Conservation (phyloP, 2,329 filamentous ascomycete genomes). For the Coniochaeta hoffmannii region DNA sequence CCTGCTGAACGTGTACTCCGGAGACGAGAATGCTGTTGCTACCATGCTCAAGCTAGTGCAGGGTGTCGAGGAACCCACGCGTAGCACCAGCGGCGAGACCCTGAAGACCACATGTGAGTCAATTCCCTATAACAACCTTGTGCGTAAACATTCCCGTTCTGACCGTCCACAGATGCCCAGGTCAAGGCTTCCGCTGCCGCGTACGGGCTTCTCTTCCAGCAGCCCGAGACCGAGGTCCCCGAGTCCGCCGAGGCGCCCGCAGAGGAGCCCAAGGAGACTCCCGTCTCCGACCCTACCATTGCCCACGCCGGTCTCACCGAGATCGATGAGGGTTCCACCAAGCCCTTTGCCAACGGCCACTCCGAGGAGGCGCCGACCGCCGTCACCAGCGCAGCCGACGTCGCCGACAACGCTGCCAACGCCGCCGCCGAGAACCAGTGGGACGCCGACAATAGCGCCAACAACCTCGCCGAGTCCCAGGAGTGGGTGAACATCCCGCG, state of each 20-base stretch:
- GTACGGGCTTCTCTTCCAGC: constrained; percentile 36
- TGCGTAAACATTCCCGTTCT: constrained; percentile 12
- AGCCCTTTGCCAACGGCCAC: constrained; percentile 34
- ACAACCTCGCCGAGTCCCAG: constrained; percentile 40
- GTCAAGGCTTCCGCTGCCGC: constrained; percentile 49
- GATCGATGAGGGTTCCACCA: constrained; percentile 43
- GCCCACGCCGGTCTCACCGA: constrained; percentile 62
- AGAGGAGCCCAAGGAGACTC: constrained; percentile 20
- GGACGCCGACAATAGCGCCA: constrained; percentile 35
- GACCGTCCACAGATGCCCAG: constrained; percentile 39
- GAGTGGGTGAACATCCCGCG: constrained; percentile 63
- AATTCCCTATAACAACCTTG: neutral
- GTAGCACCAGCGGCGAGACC: constrained; percentile 55
- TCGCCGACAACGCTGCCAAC: constrained; percentile 47
- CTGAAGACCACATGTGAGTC: constrained; percentile 63
- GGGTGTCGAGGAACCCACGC: constrained; percentile 59
- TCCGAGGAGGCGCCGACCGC: constrained; percentile 25
- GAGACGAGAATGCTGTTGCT: constrained; percentile 65
- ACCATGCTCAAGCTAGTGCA: constrained; percentile 73
- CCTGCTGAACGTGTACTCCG: constrained; percentile 69
- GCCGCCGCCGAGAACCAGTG: constrained; percentile 59
- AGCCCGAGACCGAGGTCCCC: constrained; percentile 19
- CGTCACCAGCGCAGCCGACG: constrained; percentile 35
- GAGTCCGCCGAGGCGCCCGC: constrained; percentile 21
- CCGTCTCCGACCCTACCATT: constrained; percentile 57